Evolutionary conservation across 2,329 filamentous ascomycete species (phyloP).

Genomic region (Cercospora janseana): DNA sequence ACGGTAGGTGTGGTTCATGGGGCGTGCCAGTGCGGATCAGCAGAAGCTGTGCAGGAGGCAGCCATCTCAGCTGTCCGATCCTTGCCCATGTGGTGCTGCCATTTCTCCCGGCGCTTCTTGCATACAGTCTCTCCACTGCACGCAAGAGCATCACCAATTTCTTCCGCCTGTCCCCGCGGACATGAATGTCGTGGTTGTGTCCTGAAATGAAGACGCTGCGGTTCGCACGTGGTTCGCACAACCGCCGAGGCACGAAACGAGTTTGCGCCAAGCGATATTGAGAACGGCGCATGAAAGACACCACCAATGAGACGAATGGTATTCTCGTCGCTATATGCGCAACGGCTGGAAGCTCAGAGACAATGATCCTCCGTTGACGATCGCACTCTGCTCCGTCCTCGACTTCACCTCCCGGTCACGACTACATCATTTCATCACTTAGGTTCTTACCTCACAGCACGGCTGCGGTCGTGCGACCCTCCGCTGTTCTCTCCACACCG

Average conservation of each 20-base stretch:
- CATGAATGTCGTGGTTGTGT: no score
- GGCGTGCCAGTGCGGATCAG: not conserved
- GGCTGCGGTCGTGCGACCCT: no score
- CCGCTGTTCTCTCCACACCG: no score
- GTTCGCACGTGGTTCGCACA: not conserved
- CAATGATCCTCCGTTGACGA: not conserved
- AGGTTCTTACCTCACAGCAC: no score
- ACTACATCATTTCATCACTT: no score
- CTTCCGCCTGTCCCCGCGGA: not conserved
- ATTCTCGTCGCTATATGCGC: not conserved
- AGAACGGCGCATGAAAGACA: slow-evolving; percentile 3
- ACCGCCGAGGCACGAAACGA: slow-evolving; percentile 1
- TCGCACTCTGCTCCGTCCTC: not conserved
- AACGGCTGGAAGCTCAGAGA: not conserved
- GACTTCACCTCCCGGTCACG: slow-evolving; percentile 1
- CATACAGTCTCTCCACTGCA: slow-evolving; percentile 16
- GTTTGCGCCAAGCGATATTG: slow-evolving; percentile 3
- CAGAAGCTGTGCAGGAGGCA: not conserved
- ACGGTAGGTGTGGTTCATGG: not conserved
- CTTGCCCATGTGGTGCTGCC: slow-evolving; percentile 1
- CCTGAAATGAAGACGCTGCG: no score
- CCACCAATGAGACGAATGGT: not conserved
- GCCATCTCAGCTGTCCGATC: slow-evolving; percentile 3
- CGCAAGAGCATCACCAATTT: slow-evolving; percentile 23
- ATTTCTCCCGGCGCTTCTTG: not conserved